phyloP scores from a whole-genome alignment of 2,329 filamentous ascomycete species.

The Cladosporium sp. region DNA sequence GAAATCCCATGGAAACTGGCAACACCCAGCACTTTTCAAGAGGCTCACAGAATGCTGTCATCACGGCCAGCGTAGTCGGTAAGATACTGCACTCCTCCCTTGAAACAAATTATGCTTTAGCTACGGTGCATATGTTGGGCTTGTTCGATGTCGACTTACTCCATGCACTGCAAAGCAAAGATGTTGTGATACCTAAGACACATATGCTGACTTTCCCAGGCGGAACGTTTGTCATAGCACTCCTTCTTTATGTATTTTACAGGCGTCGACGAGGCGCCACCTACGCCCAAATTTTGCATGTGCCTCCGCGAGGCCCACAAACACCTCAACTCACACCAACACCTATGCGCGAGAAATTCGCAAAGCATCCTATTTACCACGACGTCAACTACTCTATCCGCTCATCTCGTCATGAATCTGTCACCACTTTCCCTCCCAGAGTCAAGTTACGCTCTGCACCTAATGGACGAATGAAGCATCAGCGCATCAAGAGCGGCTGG shows the following conservation, averaged over 20 bases:
- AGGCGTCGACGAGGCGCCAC: constrained; percentile 22
- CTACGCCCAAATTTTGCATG: constrained; percentile 22
- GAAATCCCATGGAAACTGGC: neutral
- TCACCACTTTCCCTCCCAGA: neutral
- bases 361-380: constrained; percentile 22
- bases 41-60: constrained; percentile 18
- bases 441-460: neutral
- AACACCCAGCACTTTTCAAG: constrained; percentile 8
- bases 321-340: constrained; percentile 17
- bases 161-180: too few species aligned
- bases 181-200: too few species aligned
- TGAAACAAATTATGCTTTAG: too few species aligned
- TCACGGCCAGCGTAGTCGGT: constrained; percentile 23
- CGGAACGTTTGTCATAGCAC: constrained; percentile 19
- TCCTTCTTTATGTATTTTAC: constrained; percentile 21
- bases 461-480: neutral
- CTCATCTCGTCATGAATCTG: constrained; percentile 19
- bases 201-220: constrained; percentile 7
- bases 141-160: too few species aligned
- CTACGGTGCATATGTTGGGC: too few species aligned
- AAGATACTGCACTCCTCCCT: constrained; percentile 3
- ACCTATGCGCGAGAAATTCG: constrained; percentile 9
- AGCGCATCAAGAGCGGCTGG: constrained; percentile 6
- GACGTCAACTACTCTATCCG: constrained; percentile 22
- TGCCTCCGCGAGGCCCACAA: constrained; percentile 14